These are phyloP conservation scores for Dactylorhiza incarnata DNA, from an alignment of 106 monocot species.

Conservation along the genomic window DNA sequence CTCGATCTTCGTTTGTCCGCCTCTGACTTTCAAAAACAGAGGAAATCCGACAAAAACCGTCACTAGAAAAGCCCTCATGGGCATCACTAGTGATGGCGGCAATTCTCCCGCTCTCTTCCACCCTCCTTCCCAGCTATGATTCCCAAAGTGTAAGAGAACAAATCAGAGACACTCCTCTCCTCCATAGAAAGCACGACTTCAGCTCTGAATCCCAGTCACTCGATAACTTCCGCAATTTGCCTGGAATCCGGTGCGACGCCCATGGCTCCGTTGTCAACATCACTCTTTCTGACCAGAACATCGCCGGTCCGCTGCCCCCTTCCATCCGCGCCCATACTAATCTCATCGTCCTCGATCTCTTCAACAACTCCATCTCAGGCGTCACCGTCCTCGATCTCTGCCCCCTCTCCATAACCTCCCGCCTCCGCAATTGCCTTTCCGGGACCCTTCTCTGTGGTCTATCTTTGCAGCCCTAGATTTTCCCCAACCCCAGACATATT, in stretches of 20 bases:
- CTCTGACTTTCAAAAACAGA: too few species aligned
- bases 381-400: conserved; percentile 23
- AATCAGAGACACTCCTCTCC: conserved; percentile 15
- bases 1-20: too few species aligned
- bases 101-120: neutral
- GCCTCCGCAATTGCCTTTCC: too few species aligned
- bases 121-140: neutral
- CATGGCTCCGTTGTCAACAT: conserved; percentile 15
- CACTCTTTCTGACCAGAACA: conserved; percentile 5
- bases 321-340: conserved; percentile 26
- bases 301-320: conserved; percentile 19
- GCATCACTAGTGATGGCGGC: too few species aligned
- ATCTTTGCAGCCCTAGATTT: too few species aligned
- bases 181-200: conserved; percentile 16
- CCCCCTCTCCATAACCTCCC: too few species aligned
- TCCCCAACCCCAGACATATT: too few species aligned
- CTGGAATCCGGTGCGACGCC: conserved; percentile 22
- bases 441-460: too few species aligned
- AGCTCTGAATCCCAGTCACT: conserved; percentile 24
- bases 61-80: too few species aligned
- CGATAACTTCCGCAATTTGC: conserved; percentile 23
- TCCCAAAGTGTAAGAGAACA: neutral
- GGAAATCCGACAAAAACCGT: too few species aligned
- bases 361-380: conserved; percentile 37
- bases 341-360: conserved; percentile 41